Evolutionary conservation across 2,329 filamentous ascomycete genomes (phyloP).

Genomic region (Diaporthe longicolla): DNA sequence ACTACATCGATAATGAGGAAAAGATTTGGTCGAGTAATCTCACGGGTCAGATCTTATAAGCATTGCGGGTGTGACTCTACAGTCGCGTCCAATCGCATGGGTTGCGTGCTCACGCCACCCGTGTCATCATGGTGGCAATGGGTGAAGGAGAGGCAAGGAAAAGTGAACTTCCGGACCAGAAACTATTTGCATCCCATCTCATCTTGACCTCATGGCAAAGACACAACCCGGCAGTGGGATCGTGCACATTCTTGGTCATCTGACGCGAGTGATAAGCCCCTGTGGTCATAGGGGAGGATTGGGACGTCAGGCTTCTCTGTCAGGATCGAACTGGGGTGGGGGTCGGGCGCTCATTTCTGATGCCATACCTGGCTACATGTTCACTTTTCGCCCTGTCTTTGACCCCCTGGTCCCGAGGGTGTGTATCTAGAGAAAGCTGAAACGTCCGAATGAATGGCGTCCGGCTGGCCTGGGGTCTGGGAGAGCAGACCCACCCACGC

Average conservation of each 20-base stretch:
- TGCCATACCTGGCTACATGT: not conserved
- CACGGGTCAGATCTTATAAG: not conserved
- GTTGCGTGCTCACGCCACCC: not conserved
- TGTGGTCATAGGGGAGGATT: not conserved
- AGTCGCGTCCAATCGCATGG: not conserved
- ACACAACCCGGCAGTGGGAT: not conserved
- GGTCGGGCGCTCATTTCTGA: not conserved
- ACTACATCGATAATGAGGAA: not conserved
- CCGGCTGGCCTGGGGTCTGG: not conserved
- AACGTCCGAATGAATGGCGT: constrained; percentile 3
- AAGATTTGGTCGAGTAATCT: not conserved
- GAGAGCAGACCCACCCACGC: not conserved
- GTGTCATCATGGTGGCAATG: not conserved
- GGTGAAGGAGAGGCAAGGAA: not conserved
- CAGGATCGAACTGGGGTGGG: constrained; percentile 2
- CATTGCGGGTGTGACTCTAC: not conserved
- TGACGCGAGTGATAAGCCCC: not conserved
- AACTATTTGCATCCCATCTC: not conserved
- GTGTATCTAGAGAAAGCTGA: constrained; percentile 14
- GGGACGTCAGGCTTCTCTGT: not conserved
- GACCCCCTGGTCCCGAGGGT: not conserved
- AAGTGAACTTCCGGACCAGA: not conserved
- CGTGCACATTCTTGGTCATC: constrained; percentile 1
- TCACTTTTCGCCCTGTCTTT: not conserved
- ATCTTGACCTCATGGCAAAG: not conserved